phyloP scores from a whole-genome alignment of 2,329 filamentous ascomycete species.

The Colletotrichum musicola region DNA sequence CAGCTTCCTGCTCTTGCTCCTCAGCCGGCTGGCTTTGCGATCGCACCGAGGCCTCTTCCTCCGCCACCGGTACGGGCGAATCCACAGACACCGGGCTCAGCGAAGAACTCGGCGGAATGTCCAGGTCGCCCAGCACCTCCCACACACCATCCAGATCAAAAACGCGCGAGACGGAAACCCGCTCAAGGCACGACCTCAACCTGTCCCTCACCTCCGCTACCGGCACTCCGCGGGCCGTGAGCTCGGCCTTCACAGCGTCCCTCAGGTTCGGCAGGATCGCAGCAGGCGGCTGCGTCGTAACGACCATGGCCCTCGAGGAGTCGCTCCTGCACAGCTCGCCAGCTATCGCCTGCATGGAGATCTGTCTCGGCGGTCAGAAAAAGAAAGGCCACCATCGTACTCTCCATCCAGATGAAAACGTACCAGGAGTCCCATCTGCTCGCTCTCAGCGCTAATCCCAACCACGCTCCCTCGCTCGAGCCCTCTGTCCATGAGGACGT shows the following conservation, averaged over 20 bases:
- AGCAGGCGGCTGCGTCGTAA: conserved; percentile 61
- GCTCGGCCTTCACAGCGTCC: conserved; percentile 54
- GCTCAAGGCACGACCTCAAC: conserved; percentile 57
- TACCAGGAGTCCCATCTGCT: conserved; percentile 61
- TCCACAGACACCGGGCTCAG: neutral
- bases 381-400: too few relatives aligned
- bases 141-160: conserved; percentile 71
- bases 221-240: conserved; percentile 41
- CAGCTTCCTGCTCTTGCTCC: neutral
- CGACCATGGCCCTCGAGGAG: conserved; percentile 53
- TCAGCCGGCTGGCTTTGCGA: neutral
- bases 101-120: conserved; percentile 39
- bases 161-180: conserved; percentile 66
- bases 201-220: conserved; percentile 40
- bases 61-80: neutral
- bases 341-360: conserved; percentile 64
- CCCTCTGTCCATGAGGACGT: conserved; percentile 61
- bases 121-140: conserved; percentile 68
- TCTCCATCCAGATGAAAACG: conserved; percentile 41
- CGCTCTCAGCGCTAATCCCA: conserved; percentile 66
- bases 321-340: conserved; percentile 50
- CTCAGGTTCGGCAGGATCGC: conserved; percentile 57
- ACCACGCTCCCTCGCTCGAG: conserved; percentile 65
- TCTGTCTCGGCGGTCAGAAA: conserved; percentile 43
- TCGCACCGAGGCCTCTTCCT: neutral